Conservation (phyloP, 129 eudicot genomes). For the Tagetes patula region DNA sequence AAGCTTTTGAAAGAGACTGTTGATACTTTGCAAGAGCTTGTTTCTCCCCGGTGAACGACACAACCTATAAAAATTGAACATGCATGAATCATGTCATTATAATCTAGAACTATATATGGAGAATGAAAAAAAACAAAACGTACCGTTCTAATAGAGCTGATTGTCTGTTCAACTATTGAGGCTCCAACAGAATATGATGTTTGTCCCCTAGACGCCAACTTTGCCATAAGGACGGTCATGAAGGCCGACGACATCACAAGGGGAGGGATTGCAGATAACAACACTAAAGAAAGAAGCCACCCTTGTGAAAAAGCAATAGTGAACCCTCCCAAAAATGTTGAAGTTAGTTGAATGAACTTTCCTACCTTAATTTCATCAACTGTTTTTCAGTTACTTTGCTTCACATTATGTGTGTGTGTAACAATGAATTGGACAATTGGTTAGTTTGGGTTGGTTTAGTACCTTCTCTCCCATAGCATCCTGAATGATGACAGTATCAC, state of each 20-base stretch:
- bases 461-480: conserved; percentile 97
- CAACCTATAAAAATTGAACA: conserved; percentile 47
- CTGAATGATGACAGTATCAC: conserved; percentile 76
- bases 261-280: conserved; percentile 64
- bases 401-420: neutral
- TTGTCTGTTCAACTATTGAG: conserved; percentile 68
- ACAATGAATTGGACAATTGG: no score
- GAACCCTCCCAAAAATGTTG: conserved; percentile 78
- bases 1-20: conserved; percentile 60
- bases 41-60: conserved; percentile 81
- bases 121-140: neutral
- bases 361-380: conserved; percentile 49
- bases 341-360: conserved; percentile 61
- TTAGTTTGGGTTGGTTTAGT: neutral
- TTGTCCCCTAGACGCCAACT: conserved; percentile 61
- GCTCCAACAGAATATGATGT: conserved; percentile 74
- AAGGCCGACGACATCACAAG: conserved; percentile 60
- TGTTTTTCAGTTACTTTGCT: neutral
- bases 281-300: conserved; percentile 84
- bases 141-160: conserved; percentile 71
- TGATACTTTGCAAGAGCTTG: conserved; percentile 62
- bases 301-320: conserved; percentile 68
- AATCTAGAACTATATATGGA: neutral
- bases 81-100: neutral
- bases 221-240: conserved; percentile 50